phyloP scores from a whole-genome alignment of 768 basidiomycete species.

The Podaxis sp. region DNA sequence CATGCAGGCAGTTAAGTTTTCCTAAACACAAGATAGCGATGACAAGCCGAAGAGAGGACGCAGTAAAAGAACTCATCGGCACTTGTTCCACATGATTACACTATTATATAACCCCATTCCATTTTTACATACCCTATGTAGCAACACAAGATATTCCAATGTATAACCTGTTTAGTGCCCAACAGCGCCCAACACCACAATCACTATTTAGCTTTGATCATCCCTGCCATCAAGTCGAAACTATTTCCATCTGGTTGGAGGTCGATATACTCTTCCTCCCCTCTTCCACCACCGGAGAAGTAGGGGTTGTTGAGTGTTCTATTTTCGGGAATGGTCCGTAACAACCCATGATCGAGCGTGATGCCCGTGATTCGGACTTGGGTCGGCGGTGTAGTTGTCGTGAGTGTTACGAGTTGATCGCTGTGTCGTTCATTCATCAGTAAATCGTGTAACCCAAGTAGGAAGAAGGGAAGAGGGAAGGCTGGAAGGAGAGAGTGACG shows the following conservation, averaged over 20 bases:
- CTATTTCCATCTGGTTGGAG: constrained; percentile 97
- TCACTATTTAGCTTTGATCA: constrained; percentile 29
- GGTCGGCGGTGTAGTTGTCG: constrained; percentile 68
- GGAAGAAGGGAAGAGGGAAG: not conserved
- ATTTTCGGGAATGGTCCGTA: constrained; percentile 74
- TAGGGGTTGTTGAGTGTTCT: constrained; percentile 24
- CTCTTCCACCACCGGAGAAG: constrained; percentile 15
- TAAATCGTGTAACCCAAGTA: not conserved
- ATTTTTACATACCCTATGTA: too few species aligned
- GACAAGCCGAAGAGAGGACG: too few species aligned
- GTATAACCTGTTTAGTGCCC: too few species aligned
- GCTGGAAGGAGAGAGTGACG: constrained; percentile 33
- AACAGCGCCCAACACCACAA: not conserved
- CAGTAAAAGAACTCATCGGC: too few species aligned
- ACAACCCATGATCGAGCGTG: constrained; percentile 82
- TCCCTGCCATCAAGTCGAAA: constrained; percentile 90
- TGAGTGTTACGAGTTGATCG: constrained; percentile 80
- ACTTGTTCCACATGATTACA: too few species aligned
- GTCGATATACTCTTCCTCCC: constrained; percentile 65
- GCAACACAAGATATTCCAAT: too few species aligned
- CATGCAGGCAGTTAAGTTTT: too few species aligned
- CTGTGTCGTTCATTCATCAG: constrained; percentile 37
- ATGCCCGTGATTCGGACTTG: constrained; percentile 81
- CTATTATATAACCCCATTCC: too few species aligned
- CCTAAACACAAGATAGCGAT: too few species aligned